Evolutionary conservation across 805 yeast genomes (phyloP), one percentile per base, ranked within the genome.

Genomic region (Metschnikowia chrysomelidarum): DNA sequence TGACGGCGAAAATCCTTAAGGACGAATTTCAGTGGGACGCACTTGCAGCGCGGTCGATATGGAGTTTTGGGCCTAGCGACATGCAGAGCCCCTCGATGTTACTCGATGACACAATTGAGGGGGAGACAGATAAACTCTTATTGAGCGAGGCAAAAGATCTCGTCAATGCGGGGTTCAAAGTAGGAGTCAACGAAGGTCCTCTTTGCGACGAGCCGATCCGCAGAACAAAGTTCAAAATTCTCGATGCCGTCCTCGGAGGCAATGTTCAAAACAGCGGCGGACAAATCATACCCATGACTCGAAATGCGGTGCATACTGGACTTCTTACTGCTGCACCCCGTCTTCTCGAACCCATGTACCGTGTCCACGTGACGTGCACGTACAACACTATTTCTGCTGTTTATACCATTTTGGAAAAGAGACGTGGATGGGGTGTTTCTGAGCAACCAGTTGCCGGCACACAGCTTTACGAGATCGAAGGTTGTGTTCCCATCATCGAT

Each of bases 111-210:
- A 85, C 94, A 0, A 52, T 89, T 3, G 69, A 62, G 34, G 79
- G 69, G 19, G 93, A 84, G 38, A 80, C 82, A 1, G 84, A 86
- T 50, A 78, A 78, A 51, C 60, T 61, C 17, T 34, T 61, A 8
- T 49, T 84, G 21, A 40, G 49, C 1, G 34, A 61, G 0, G 66
- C 74, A 19, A 80, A 76, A 41, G 79, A 75, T 5, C 65, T 77
- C 2, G 71, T 89, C 1, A 60, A 66, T 2, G 82, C 80, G 46
- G 98, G 98, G 0, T 93, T 91, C 60, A 72, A 75, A 49, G 85
- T 95, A 93, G 82, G 83, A 2, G 69, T 76, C 0, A 69, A 77
- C 37, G 95, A 86, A 50, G 98, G 98, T 0, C 98, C 99, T 0
- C 64, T 93, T n/a, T 79, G 94, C 43, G 95, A 84, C 41, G 96